phyloP scores from a whole-genome alignment of 106 monocot genomes.

The Acanthochlamys bracteata region DNA sequence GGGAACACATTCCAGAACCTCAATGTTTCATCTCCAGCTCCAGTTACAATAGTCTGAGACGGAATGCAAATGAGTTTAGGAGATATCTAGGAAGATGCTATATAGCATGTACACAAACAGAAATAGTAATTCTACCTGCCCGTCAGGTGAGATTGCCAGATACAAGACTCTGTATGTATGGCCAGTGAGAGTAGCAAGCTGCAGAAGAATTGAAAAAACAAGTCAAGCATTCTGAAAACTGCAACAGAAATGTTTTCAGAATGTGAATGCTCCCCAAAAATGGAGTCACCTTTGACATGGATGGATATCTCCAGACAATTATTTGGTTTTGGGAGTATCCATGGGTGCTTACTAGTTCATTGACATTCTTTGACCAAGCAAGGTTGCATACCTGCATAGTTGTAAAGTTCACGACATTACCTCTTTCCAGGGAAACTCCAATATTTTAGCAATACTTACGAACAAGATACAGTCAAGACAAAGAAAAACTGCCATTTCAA shows the following conservation, averaged over 20 bases:
- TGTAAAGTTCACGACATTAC: neutral
- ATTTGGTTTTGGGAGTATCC: constrained; percentile 98
- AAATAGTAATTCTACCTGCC: constrained; percentile 51
- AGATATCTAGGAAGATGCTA: neutral
- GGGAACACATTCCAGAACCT: neutral
- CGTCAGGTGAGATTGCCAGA: constrained; percentile 95
- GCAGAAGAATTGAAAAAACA: constrained; percentile 4
- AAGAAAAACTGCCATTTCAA: too few relatives aligned
- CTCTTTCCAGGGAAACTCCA: neutral
- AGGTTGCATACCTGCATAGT: constrained; percentile 79
- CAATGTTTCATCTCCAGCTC: constrained; percentile 59
- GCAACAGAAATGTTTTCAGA: neutral
- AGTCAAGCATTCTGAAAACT: neutral
- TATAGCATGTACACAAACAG: neutral
- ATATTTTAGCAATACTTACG: neutral
- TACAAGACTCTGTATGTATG: constrained; percentile 90
- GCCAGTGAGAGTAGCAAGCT: constrained; percentile 93
- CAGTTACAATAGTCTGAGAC: constrained; percentile 91
- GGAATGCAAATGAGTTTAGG: neutral
- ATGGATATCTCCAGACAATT: constrained; percentile 89
- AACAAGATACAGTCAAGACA: neutral
- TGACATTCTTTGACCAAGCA: constrained; percentile 97
- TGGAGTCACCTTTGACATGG: constrained; percentile 72
- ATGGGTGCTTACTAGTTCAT: constrained; percentile 96
- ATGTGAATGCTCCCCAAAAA: neutral